These are phyloP conservation scores for Penicillium sp. DNA, from an alignment of 2,329 filamentous ascomycete species.

Conservation along the genomic window DNA sequence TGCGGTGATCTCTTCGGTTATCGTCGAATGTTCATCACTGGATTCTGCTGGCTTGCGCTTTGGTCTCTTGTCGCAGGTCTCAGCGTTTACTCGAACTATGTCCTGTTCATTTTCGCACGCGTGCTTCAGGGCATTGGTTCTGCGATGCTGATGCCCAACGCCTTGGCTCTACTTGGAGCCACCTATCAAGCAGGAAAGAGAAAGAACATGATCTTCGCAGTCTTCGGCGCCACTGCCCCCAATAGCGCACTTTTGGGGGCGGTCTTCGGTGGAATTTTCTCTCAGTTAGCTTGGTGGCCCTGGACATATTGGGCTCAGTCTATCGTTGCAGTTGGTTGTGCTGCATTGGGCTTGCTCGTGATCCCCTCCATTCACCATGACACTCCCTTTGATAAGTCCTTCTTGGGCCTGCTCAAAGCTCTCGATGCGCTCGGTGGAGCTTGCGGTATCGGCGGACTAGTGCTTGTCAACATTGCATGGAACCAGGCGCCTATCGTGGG, in stretches of 20 bases:
- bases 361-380: conserved; percentile 21
- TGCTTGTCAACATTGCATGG: conserved; percentile 67
- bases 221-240: conserved; percentile 53
- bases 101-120: conserved; percentile 53
- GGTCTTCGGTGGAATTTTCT: conserved; percentile 43
- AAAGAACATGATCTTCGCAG: conserved; percentile 60
- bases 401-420: conserved; percentile 18
- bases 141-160: conserved; percentile 63
- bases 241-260: conserved; percentile 46
- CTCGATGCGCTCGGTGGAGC: conserved; percentile 44
- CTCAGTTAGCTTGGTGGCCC: conserved; percentile 52
- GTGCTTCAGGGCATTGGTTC: conserved; percentile 59
- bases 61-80: conserved; percentile 41
- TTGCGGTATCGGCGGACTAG: conserved; percentile 55
- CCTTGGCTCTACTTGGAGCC: conserved; percentile 59
- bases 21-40: conserved; percentile 36
- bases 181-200: conserved; percentile 57
- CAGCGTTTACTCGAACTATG: conserved; percentile 42
- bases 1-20: conserved; percentile 42
- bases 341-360: conserved; percentile 38
- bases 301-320: conserved; percentile 51
- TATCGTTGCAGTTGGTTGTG: conserved; percentile 37
- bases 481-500: conserved; percentile 62
- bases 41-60: conserved; percentile 37
- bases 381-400: background rate